A percentile compares a stretch with the other conserved stretches of the same genome.
Conservation (phyloP, 331 rosid species). For the Erythrophleum ivorense region DNA sequence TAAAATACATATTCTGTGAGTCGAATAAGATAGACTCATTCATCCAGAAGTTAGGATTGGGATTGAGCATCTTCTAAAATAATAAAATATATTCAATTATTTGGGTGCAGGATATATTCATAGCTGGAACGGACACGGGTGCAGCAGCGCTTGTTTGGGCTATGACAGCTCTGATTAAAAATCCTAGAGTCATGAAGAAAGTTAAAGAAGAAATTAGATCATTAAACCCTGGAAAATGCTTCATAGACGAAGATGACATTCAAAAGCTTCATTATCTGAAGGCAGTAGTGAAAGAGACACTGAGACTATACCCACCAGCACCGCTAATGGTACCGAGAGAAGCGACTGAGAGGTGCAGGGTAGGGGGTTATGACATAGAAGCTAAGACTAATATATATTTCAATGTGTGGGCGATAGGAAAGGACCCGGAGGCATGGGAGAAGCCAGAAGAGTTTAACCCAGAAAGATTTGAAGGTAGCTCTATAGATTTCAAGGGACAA, state of each 20-base stretch:
- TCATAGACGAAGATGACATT: constrained; percentile 48
- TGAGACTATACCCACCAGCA: constrained; percentile 45
- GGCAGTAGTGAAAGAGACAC: constrained; percentile 44
- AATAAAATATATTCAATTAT: background rate
- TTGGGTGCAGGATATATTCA: constrained; percentile 23
- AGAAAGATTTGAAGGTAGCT: background rate
- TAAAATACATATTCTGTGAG: background rate
- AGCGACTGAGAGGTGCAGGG: constrained; percentile 26
- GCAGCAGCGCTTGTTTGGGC: constrained; percentile 45
- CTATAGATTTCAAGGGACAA: constrained; percentile 38
- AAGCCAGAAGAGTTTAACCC: constrained; percentile 5
- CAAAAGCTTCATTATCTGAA: constrained; percentile 45
- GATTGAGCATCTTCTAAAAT: no score
- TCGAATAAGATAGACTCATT: no score
- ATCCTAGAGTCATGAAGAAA: constrained; percentile 34
- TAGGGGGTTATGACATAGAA: constrained; percentile 42
- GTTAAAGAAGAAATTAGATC: constrained; percentile 39
- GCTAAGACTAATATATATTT: constrained; percentile 33
- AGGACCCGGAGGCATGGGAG: constrained; percentile 44
- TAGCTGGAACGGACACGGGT: constrained; percentile 51
- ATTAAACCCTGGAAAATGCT: constrained; percentile 32
- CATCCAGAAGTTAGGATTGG: no score
- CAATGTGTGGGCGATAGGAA: constrained; percentile 17
- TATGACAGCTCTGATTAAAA: constrained; percentile 46
- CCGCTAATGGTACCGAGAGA: constrained; percentile 49